Evolutionary conservation across 139 green algal species (phyloP).

Genomic region (Chlamydomonas sphaeroides): DNA sequence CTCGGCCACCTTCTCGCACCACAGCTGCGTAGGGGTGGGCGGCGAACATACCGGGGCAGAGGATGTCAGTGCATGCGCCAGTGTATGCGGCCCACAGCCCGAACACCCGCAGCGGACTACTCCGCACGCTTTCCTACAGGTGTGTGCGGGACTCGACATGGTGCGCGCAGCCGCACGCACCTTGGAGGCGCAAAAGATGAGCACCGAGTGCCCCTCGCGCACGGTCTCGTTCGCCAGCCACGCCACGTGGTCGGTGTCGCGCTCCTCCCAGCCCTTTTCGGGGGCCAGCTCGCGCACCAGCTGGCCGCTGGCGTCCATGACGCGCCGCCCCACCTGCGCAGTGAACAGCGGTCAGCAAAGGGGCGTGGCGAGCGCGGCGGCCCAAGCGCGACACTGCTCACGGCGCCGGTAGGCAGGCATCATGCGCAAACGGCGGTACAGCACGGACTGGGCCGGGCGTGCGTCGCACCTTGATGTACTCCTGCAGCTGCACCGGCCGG

Average conservation of each 20-base stretch:
- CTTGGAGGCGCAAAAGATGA: constrained; percentile 91
- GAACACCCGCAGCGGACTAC: too few species aligned
- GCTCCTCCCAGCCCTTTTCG: constrained; percentile 30
- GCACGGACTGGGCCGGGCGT: too few species aligned
- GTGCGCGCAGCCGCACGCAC: neutral
- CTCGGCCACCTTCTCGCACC: constrained; percentile 30
- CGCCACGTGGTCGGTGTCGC: constrained; percentile 74
- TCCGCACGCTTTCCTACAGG: too few species aligned
- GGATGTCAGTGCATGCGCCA: too few species aligned
- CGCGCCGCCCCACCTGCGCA: constrained; percentile 33
- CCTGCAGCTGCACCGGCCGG: constrained; percentile 85
- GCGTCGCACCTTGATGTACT: constrained; percentile 72
- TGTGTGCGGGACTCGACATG: too few species aligned
- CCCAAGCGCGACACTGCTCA: too few species aligned
- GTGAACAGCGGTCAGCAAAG: too few species aligned
- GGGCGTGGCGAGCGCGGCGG: too few species aligned
- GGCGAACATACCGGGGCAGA: too few species aligned
- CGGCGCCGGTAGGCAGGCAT: too few species aligned
- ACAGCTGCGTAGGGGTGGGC: neutral
- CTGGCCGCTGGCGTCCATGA: constrained; percentile 51
- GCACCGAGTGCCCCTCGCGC: constrained; percentile 74
- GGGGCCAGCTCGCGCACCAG: constrained; percentile 58
- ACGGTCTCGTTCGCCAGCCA: constrained; percentile 76
- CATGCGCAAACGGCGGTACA: too few species aligned
- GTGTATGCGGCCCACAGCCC: too few species aligned